Conservation (phyloP, 495 filamentous ascomycete genomes). For the Poronia punctata region DNA sequence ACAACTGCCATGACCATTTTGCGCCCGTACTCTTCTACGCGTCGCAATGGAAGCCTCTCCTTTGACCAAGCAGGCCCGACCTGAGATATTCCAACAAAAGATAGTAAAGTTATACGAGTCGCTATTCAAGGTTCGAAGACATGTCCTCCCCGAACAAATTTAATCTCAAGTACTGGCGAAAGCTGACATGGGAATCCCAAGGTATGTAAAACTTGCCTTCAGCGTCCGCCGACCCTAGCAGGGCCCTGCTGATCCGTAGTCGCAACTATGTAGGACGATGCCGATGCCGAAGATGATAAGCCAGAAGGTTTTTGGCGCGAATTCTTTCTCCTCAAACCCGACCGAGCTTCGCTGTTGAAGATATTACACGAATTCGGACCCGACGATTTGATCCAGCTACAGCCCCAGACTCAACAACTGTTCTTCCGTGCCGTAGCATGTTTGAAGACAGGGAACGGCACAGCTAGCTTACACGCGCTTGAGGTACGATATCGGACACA, state of each 20-base stretch:
- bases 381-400: slow-evolving; percentile 67
- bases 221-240: slow-evolving; percentile 1
- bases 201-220: slow-evolving; percentile 16
- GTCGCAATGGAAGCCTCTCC: slow-evolving; percentile 77
- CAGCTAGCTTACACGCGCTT: slow-evolving; percentile 71
- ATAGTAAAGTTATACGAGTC: slow-evolving; percentile 83
- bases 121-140: slow-evolving; percentile 66
- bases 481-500: slow-evolving; percentile 71
- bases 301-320: slow-evolving; percentile 93
- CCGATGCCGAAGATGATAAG: slow-evolving; percentile 54
- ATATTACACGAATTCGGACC: slow-evolving; percentile 61
- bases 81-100: slow-evolving; percentile 87
- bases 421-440: slow-evolving; percentile 66
- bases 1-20: slow-evolving; percentile 6
- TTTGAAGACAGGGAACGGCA: slow-evolving; percentile 54
- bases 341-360: slow-evolving; percentile 55
- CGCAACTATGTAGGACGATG: slow-evolving; percentile 31
- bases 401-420: slow-evolving; percentile 69
- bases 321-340: slow-evolving; percentile 83
- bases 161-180: slow-evolving; percentile 11
- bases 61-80: slow-evolving; percentile 85
- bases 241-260: slow-evolving; percentile 7
- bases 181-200: slow-evolving; percentile 22
- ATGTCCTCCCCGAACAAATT: slow-evolving; percentile 8
- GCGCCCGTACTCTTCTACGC: slow-evolving; percentile 2